A percentile compares a stretch with the other conserved stretches of the same genome.
These are phyloP conservation scores for Alloteropsis semialata DNA, from an alignment of 176 grass and related monocot species.

Conservation along the genomic window DNA sequence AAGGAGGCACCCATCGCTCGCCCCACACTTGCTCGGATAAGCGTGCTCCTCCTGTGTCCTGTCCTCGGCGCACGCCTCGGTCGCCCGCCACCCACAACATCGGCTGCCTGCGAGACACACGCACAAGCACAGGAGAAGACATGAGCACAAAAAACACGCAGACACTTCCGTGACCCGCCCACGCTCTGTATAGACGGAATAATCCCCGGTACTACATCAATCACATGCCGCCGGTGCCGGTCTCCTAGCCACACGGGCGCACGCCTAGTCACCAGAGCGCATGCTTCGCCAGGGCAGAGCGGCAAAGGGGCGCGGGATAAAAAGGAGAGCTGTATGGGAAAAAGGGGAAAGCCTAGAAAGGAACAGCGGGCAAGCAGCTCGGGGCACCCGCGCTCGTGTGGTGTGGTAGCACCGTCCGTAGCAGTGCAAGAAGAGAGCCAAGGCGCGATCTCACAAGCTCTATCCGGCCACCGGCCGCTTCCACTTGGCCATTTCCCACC, in stretches of 20 bases:
- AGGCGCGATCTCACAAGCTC: constrained; percentile 17
- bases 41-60: constrained; percentile 24
- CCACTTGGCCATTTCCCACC: constrained; percentile 23
- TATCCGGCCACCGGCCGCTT: constrained; percentile 2
- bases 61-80: constrained; percentile 7
- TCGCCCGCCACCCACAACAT: neutral
- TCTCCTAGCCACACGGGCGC: neutral
- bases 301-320: constrained; percentile 22
- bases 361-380: neutral
- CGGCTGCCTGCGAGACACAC: neutral
- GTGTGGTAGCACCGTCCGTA: neutral
- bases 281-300: neutral
- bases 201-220: neutral
- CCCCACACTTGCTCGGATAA: constrained; percentile 22
- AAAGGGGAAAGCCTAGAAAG: constrained; percentile 32
- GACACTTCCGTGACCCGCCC: constrained; percentile 27
- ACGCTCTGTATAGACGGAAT: constrained; percentile 7
- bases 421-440: constrained; percentile 24
- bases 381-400: neutral
- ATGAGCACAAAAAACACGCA: constrained; percentile 19
- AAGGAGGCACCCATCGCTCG: constrained; percentile 32
- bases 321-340: constrained; percentile 41
- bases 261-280: constrained; percentile 15
- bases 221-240: constrained; percentile 16
- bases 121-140: constrained; percentile 14